Base-by-base conservation (phyloP, 169 alveolate genomes). In the Condylostoma magnum region DNA sequence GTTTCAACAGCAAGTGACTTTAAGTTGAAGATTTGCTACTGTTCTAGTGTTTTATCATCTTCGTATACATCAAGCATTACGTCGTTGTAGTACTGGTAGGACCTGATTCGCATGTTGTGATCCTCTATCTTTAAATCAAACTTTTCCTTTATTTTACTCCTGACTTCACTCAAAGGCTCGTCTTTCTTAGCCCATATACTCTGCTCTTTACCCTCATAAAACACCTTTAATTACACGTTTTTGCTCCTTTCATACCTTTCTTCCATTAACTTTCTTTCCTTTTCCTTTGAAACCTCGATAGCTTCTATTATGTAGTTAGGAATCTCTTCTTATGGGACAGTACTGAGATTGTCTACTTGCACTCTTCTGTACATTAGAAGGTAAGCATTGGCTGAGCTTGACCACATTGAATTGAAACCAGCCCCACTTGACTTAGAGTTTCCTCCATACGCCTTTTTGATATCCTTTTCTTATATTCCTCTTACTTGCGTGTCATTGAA, bases 391-490 rank as follows among this genome's bases (percentile, higher is more conserved):
- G 75, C 15, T 20, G 43, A n/a, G 43, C 48, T 15, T 41, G n/a
- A n/a, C n/a, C n/a, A n/a, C n/a, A n/a, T n/a, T n/a, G 48, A 8
- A 41, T 28, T 28, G 41, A n/a, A 15, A 10, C 75, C 75, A 38
- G 56, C 10, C 44, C 48, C 18, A n/a, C 28, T 6, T 3, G 54
- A 31, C 20, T 18, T 31, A 15, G 47, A 6, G 22, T 8, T 37
- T 4, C 79, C 79, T 31, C 79, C 79, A 41, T 20, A 71, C 28
- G 38, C 79, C 8, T 71, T 71, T 51, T 30, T 18, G 22, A 71
- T 15, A 18, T 71, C 79, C 12, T 31, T 28, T 50, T 65, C 79
- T 0, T 52, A 30, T n/a, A 71, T 53, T 48, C 33, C 76, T 33
- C 33, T 54, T 18, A 71, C 79, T 3, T 5, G 12, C 8, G 79